Percentiles rank a stretch among this genome's conserved stretches.
Evolutionary conservation across 768 basidiomycete species (phyloP).

Genomic region (Boletales sp.): DNA sequence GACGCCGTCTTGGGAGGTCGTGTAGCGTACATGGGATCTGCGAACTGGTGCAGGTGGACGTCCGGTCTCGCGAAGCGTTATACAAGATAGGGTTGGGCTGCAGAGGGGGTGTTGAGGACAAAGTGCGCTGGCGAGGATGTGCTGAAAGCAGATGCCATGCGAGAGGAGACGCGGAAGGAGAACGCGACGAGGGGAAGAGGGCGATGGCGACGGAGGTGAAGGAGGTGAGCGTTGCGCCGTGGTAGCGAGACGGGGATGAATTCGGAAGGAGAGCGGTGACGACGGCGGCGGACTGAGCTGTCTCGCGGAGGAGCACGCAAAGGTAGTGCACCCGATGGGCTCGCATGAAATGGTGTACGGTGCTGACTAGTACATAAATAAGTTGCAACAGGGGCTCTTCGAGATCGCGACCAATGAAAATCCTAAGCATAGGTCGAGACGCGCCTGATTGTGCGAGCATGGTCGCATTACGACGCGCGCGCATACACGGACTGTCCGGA

Average conservation of each 20-base stretch:
- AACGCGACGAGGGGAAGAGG: slow-evolving; percentile 88
- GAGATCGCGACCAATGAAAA: too few species aligned
- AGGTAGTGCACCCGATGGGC: slow-evolving; percentile 23
- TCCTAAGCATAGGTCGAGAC: too few species aligned
- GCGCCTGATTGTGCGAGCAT: too few species aligned
- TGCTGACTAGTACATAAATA: too few species aligned
- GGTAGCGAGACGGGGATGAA: slow-evolving; percentile 38
- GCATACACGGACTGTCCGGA: neutral
- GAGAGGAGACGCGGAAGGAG: slow-evolving; percentile 83
- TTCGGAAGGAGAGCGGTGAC: slow-evolving; percentile 63
- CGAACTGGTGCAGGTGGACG: slow-evolving; percentile 60
- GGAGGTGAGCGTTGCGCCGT: slow-evolving; percentile 92
- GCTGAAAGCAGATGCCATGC: slow-evolving; percentile 69
- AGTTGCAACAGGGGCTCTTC: too few species aligned
- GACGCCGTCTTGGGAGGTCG: slow-evolving; percentile 47
- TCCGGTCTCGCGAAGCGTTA: slow-evolving; percentile 71
- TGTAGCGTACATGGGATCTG: slow-evolving; percentile 33
- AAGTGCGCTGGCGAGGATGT: slow-evolving; percentile 43
- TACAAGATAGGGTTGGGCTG: slow-evolving; percentile 59
- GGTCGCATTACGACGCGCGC: too few species aligned
- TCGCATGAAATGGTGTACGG: too few species aligned
- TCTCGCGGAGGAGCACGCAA: slow-evolving; percentile 63
- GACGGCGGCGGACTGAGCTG: slow-evolving; percentile 84
- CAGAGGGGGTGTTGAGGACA: slow-evolving; percentile 79
- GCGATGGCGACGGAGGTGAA: slow-evolving; percentile 91